Base-by-base conservation (phyloP, 163 green algal species). In the Scenedesmus sp. region DNA sequence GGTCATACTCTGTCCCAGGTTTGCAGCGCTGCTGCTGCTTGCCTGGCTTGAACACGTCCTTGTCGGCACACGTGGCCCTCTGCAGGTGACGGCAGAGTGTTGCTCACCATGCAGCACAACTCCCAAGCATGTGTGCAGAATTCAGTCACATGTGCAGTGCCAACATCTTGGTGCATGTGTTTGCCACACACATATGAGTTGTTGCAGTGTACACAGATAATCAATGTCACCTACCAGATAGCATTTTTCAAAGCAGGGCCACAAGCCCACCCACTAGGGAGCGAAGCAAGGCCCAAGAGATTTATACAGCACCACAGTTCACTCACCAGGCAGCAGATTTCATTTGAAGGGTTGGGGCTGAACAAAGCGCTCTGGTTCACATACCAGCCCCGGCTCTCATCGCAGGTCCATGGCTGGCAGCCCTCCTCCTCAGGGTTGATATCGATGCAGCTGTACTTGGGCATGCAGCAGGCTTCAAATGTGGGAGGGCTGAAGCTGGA, bases 1-100 rank as follows among this genome's bases (percentile, higher is more conserved):
- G 65, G 30, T 76, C 30, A 40, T 35, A 76, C 65, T 76, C 65
- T 18, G 65, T 76, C 30, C 65, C 65, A 40, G 65, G 65, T 76
- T 26, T 26, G 65, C 65, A 76, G 65, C 65, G 65, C 65, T 76
- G 65, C 65, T 37, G 65, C 65, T 76, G 65, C 65, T 76, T 76
- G 65, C 65, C 65, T 22, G 65, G 30, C 65, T 76, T 76, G 65
- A 76, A 76, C 65, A 76, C 65, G 30, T 76, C 65, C 65, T 76
- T 76, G 65, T 76, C 65, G 40, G 16, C 65, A 76, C 65, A 76
- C 1, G 65, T 76, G 65, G 65, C 37, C 65, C 65, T 76, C 65
- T 76, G 65, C 65, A 76, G 65, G 65, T n/a, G 6, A 76, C 30
- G 26, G 9, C 30, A 76, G 30, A n/a, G 3, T 20, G 15, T 70